These are phyloP conservation scores for Avena insularis DNA, from an alignment of 176 grass and related monocot species.

Conservation along the genomic window DNA sequence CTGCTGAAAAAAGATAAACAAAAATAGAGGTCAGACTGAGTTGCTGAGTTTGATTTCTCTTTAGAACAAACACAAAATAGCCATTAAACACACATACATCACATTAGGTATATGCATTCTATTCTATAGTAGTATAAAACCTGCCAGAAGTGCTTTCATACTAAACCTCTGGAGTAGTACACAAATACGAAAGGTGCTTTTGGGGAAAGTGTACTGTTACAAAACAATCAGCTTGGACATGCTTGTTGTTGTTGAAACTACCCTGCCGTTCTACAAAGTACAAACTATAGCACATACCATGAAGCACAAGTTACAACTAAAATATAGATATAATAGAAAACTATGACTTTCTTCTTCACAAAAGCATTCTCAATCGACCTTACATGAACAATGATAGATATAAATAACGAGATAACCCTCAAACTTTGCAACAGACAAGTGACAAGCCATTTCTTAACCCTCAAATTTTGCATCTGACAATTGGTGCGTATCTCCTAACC, in stretches of 20 bases:
- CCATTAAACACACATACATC: background rate
- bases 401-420: constrained; percentile 13
- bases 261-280: background rate
- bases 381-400: background rate
- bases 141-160: constrained; percentile 8
- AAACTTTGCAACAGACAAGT: background rate
- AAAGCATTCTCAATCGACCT: background rate
- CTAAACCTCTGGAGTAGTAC: constrained; percentile 1
- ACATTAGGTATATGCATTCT: background rate
- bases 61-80: background rate
- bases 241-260: constrained; percentile 4
- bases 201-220: background rate
- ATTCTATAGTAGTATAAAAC: constrained; percentile 7
- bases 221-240: background rate
- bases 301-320: background rate
- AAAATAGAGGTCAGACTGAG: background rate
- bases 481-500: background rate
- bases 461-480: background rate
- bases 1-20: constrained; percentile 30
- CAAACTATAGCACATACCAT: background rate
- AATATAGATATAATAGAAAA: background rate
- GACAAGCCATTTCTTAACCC: background rate
- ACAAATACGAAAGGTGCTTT: constrained; percentile 8
- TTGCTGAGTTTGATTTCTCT: constrained; percentile 3
- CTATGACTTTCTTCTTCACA: background rate